Evolutionary conservation across 192 early-diverging fungal genomes (phyloP), one percentile per base, ranked within the genome.

Genomic region (Umbelopsis sp.): DNA sequence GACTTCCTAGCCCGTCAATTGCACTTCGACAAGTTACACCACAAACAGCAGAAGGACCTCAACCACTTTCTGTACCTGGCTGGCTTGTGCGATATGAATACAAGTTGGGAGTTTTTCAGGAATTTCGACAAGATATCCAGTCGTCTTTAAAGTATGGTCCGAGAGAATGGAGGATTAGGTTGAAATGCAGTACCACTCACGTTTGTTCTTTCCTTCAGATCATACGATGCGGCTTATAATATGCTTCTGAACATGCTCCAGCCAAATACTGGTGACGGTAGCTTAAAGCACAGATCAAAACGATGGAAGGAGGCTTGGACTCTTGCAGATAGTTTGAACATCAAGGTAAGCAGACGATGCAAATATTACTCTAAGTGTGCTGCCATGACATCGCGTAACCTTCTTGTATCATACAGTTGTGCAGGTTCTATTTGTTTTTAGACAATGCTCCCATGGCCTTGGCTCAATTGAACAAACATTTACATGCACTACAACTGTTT

Each of bases 51-150:
- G 62, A 66, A 17, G 73, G 74, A 31, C 72, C 77, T 36, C 82
- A 78, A 29, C 74, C 81, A 4, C 75, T 88, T 24, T 75, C 80
- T 71, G 71, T 82, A 5, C 83, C 80, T 32, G 95, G 93, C 7
- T 96, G 94, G 94, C 79, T 86, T 65, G 69, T 91, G 2, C 85
- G 94, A 16, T 95, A 96, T 71, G 93, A 96, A 65, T 93, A 83
- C 62, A 96, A 96, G 69, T 77, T 85, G 72, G 88, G 83, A 12
- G 80, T 85, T 47, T 89, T 88, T 54, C 80, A 82, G 4, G 89
- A 91, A 71, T 85, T 85, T 56, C 79, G 83, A n/a, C 89, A 91
- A 70, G 86, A 91, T 8, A 87, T 87, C 12, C 84, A 85, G 26
- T 76, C 75, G 20, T 81, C 88, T 17, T 71, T 86, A 9, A 85